Conservation (phyloP, 1,139 yeast genomes). For the Scheffersomyces stambukii region DNA sequence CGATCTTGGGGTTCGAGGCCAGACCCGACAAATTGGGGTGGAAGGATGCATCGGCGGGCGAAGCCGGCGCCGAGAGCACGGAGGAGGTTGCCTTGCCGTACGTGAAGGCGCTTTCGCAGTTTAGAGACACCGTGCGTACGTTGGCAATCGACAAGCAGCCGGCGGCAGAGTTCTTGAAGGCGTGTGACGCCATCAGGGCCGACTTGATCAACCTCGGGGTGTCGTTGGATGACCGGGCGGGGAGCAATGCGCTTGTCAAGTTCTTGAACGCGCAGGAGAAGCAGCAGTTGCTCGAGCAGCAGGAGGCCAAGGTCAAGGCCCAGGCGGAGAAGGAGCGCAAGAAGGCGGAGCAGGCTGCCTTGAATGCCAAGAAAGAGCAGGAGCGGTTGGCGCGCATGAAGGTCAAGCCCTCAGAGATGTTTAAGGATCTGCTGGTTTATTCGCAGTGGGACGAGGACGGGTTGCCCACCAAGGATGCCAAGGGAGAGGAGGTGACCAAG, state of each 20-base stretch:
- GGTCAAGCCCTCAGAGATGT: constrained; percentile 67
- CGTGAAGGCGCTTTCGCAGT: constrained; percentile 68
- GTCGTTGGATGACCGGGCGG: constrained; percentile 83
- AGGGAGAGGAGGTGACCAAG: constrained; percentile 86
- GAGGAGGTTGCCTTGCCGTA: constrained; percentile 79
- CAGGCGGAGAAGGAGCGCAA: constrained; percentile 37
- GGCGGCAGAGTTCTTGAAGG: constrained; percentile 48
- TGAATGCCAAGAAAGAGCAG: constrained; percentile 54
- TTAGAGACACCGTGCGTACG: constrained; percentile 76
- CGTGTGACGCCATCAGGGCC: constrained; percentile 36
- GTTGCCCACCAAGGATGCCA: constrained; percentile 68
- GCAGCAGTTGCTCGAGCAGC: constrained; percentile 57
- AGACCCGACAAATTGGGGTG: constrained; percentile 78
- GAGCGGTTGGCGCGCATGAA: constrained; percentile 70
- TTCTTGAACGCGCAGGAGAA: constrained; percentile 69
- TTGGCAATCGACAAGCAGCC: constrained; percentile 67
- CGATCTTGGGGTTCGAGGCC: constrained; percentile 69
- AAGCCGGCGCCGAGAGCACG: constrained; percentile 8
- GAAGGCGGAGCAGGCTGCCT: constrained; percentile 35
- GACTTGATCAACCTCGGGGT: constrained; percentile 75
- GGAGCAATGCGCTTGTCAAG: constrained; percentile 76
- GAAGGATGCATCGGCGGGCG: constrained; percentile 38
- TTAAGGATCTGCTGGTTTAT: constrained; percentile 52
- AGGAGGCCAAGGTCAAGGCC: constrained; percentile 56
- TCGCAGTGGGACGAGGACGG: constrained; percentile 84